Evolutionary conservation across 2,329 filamentous ascomycete genomes (phyloP), one percentile per base, ranked within the genome.

Genomic region (Eurotiales sp.): DNA sequence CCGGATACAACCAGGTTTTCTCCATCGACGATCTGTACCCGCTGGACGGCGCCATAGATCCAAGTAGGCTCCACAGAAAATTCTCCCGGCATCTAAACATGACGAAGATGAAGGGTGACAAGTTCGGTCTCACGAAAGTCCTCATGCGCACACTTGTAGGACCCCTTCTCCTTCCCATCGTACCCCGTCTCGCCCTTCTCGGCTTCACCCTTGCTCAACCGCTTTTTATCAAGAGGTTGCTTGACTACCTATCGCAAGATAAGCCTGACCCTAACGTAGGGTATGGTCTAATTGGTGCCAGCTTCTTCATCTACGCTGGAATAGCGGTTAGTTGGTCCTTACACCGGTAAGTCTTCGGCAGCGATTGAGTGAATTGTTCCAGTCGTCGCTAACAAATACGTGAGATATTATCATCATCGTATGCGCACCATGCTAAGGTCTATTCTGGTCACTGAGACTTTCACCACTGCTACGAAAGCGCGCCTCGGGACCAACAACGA

Each of bases 281-380:
- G 2, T 73, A 73, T 53, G 73, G 69, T 1, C 55, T 77, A 3
- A 70, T 74, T 50, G 73, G 69, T 6, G 72, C 73, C n/a, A 74
- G 70, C 50, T 56, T 67, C 15, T 52, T 76, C 6, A 67, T 75
- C 1, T 77, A 75, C 53, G 49, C 61, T 17, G 72, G 70, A 7
- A 62, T 73, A 15, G 72, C 66, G 11, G 66, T 74, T 53, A 61
- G 64, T 6, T 71, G 69, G 56, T 67, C 65, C 4, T 64, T 68
- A 23, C 72, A 71, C 42, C 64, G 71, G 42, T 72, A 76, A 30
- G 23, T 21, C n/a, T n/a, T n/a, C n/a, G n/a, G n/a, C n/a, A n/a
- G n/a, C n/a, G n/a, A n/a, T n/a, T n/a, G n/a, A n/a, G n/a, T n/a
- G n/a, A n/a, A n/a, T n/a, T n/a, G n/a, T n/a, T n/a, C n/a, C n/a